Base-by-base conservation (phyloP, 1,284 basidiomycete genomes). In the Trichosporon sp. region DNA sequence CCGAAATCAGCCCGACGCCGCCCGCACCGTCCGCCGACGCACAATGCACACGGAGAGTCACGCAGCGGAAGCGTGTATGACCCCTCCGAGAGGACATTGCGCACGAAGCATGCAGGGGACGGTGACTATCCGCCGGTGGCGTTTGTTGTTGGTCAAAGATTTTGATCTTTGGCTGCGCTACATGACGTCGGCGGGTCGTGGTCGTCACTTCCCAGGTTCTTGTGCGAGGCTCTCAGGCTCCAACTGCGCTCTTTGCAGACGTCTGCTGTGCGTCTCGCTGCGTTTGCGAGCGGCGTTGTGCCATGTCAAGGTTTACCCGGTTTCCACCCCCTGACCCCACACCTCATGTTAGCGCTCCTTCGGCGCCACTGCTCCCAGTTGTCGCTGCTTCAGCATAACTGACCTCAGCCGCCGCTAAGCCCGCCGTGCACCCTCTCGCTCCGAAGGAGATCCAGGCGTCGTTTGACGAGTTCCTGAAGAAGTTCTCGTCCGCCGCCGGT, bases 361-460 rank as follows among this genome's bases (percentile, higher is more conserved):
- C 58, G 62, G 34, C 31, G 68, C 71, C 29, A 21, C 12, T 27
- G 12, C 21, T 31, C 27, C 38, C 53, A 62, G 51, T 62, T 62
- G n/a, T 18, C 34, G 7, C 2, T 7, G 6, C 21, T 11, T 3
- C 6, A n/a, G 21, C 8, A 7, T 21, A 51, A 51, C 47, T 51
- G 23, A 51, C 47, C 47, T 18, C 79, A 92, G 91, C 85, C 62
- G 84, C 87, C 12, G 86, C 87, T 76, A 80, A 86, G 38, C 87
- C 90, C 18, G 88, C 88, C 72, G 86, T 90, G 9, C 92, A 94
- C 80, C 92, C 92, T 1, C 87, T 87, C 56, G 91, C 92, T 27
- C 91, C 92, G 25, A 78, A 85, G 71, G 91, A 92, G 76, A 84
- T 89, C 71, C 88, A 87, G 76, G 86, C 89, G 69, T 82, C 84